These are phyloP conservation scores for Diaporthe destruens DNA, from an alignment of 2,329 filamentous ascomycete genomes.

Conservation along the genomic window DNA sequence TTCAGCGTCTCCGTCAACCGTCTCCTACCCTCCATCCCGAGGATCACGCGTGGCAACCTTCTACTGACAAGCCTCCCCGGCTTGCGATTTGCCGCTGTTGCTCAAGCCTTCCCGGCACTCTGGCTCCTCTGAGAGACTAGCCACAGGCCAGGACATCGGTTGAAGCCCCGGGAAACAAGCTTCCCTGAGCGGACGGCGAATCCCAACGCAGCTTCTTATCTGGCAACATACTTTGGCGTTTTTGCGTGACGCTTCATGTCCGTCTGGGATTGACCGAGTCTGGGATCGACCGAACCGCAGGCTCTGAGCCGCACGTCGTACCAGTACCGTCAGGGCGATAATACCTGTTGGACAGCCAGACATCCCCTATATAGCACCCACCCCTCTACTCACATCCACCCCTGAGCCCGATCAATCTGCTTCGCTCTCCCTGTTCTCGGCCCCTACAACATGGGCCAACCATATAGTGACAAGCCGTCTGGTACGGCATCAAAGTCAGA, in stretches of 20 bases:
- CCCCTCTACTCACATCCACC: slow-evolving; percentile 30
- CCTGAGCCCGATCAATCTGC: slow-evolving; percentile 40
- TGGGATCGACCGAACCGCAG: slow-evolving; percentile 41
- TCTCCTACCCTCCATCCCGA: background rate
- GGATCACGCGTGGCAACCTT: slow-evolving; percentile 12
- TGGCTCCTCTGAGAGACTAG: slow-evolving; percentile 27
- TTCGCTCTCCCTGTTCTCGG: slow-evolving; percentile 42
- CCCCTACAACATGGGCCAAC: slow-evolving; percentile 49
- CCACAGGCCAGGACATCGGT: slow-evolving; percentile 31
- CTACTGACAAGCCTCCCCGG: slow-evolving; percentile 24
- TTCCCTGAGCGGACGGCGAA: slow-evolving; percentile 39
- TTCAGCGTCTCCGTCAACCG: slow-evolving; percentile 20
- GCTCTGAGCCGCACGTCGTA: slow-evolving; percentile 17
- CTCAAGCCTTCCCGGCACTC: slow-evolving; percentile 13
- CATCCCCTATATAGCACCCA: slow-evolving; percentile 46
- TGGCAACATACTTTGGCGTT: slow-evolving; percentile 17
- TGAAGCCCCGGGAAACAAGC: slow-evolving; percentile 32
- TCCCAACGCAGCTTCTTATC: slow-evolving; percentile 43
- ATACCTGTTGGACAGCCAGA: slow-evolving; percentile 30
- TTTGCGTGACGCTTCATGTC: slow-evolving; percentile 44
- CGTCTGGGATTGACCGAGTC: slow-evolving; percentile 43
- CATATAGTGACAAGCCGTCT: slow-evolving; percentile 50
- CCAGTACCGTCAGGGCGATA: slow-evolving; percentile 39
- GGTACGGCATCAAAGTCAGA: slow-evolving; percentile 47
- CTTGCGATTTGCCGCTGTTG: slow-evolving; percentile 6